phyloP scores from a whole-genome alignment of 768 basidiomycete species.

The Clathrus columnatus region DNA sequence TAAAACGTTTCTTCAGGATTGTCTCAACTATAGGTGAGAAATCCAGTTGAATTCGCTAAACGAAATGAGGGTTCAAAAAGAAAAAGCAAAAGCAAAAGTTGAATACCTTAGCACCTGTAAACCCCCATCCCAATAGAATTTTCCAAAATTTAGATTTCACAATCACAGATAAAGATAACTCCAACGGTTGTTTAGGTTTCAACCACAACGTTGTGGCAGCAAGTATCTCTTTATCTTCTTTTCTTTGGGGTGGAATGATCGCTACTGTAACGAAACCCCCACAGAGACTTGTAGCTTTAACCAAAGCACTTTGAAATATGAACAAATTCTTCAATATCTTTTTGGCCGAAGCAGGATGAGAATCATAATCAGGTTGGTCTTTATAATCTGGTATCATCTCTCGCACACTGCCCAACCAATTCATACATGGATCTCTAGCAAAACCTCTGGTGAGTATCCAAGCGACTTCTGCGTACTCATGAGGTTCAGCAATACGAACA shows the following conservation, averaged over 20 bases:
- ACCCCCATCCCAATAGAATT: conserved; percentile 13
- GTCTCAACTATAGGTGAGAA: conserved; percentile 13
- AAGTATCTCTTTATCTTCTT: conserved; percentile 11
- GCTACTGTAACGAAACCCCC: conserved; percentile 13
- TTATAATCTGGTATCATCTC: neutral
- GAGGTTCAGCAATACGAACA: neutral
- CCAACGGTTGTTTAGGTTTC: conserved; percentile 11
- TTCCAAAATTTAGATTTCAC: conserved; percentile 12
- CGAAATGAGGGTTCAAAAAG: neutral
- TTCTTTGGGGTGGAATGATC: neutral
- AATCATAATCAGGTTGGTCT: neutral
- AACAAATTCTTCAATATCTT: conserved; percentile 10
- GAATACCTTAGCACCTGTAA: conserved; percentile 11
- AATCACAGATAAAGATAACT: conserved; percentile 6
- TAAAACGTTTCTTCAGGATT: conserved; percentile 8
- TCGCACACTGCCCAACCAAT: conserved; percentile 10
- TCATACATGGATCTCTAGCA: conserved; percentile 16
- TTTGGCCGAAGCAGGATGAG: neutral
- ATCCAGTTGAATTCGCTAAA: neutral
- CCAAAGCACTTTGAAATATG: conserved; percentile 13
- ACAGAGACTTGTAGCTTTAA: conserved; percentile 8
- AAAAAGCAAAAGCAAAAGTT: neutral
- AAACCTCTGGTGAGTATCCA: conserved; percentile 15
- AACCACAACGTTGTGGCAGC: conserved; percentile 16
- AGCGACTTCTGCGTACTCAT: conserved; percentile 11